Conservation (phyloP, 1,284 basidiomycete genomes). For the Blastosporella zonata region DNA sequence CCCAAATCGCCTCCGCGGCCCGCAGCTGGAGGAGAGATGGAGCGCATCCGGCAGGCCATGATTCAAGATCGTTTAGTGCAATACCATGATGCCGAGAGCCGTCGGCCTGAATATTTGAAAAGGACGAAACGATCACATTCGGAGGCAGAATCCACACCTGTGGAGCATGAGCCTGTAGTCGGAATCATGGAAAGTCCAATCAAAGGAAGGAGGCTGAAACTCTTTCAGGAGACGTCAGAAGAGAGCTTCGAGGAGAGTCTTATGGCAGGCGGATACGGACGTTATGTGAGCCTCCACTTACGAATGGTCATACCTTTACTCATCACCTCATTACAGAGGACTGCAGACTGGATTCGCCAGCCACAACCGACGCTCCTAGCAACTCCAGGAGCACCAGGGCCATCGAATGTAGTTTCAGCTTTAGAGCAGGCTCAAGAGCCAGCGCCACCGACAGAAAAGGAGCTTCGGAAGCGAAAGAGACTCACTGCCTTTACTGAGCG, state of each 20-base stretch:
- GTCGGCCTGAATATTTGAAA: slow-evolving; percentile 66
- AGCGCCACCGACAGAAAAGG: slow-evolving; percentile 51
- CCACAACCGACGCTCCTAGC: slow-evolving; percentile 44
- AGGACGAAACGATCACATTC: slow-evolving; percentile 47
- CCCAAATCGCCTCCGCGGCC: slow-evolving; percentile 25
- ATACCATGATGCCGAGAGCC: slow-evolving; percentile 52
- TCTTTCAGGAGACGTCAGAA: slow-evolving; percentile 77
- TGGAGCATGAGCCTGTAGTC: slow-evolving; percentile 40
- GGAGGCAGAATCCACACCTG: slow-evolving; percentile 35
- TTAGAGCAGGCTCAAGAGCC: slow-evolving; percentile 34
- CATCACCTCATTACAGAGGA: slow-evolving; percentile 33
- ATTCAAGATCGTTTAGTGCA: slow-evolving; percentile 46
- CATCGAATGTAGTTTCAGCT: slow-evolving; percentile 35
- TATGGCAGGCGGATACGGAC: slow-evolving; percentile 74
- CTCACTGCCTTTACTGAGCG: slow-evolving; percentile 55
- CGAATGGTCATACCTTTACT: neutral
- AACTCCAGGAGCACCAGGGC: slow-evolving; percentile 37
- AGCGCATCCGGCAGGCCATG: slow-evolving; percentile 52
- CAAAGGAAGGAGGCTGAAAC: slow-evolving; percentile 64
- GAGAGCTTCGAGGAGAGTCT: slow-evolving; percentile 79
- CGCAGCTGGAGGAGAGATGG: slow-evolving; percentile 50
- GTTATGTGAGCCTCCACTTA: slow-evolving; percentile 49
- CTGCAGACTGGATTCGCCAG: slow-evolving; percentile 51
- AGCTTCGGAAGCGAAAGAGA: slow-evolving; percentile 59
- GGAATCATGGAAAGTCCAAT: slow-evolving; percentile 65